phyloP scores from a whole-genome alignment of 2,329 filamentous ascomycete species.

The Botrytis byssoidea region DNA sequence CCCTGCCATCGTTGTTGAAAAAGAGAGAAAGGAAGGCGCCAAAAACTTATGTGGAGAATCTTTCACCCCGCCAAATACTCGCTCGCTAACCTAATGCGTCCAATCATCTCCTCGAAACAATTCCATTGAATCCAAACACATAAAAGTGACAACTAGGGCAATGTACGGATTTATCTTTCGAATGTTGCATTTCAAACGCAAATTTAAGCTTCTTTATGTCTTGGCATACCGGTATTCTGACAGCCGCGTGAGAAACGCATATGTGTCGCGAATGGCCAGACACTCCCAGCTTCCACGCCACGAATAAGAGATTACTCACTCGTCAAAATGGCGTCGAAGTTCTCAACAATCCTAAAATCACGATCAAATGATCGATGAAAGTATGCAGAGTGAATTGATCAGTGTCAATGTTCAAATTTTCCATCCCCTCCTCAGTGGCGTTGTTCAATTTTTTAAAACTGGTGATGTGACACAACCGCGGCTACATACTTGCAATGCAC shows the following conservation, averaged over 20 bases:
- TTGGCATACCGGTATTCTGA: background rate
- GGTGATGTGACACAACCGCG: background rate
- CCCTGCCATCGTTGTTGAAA: background rate
- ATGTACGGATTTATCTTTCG: background rate
- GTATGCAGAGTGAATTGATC: background rate
- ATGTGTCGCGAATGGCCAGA: background rate
- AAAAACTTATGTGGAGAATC: background rate
- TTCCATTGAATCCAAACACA: background rate
- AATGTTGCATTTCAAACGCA: background rate
- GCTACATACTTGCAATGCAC: background rate
- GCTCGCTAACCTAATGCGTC: background rate
- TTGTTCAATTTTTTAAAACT: background rate
- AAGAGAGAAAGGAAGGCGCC: background rate
- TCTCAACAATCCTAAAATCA: background rate
- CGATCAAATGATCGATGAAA: background rate
- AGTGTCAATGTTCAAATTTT: background rate
- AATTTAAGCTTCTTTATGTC: background rate
- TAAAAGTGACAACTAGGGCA: background rate
- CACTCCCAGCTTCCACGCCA: background rate
- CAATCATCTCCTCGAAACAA: background rate
- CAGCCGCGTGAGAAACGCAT: background rate
- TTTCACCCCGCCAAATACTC: background rate
- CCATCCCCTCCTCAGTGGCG: background rate
- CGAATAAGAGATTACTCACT: background rate
- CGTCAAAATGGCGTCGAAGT: background rate